Base-by-base conservation (phyloP, 768 basidiomycete species). In the Psilocybe cyanescens region DNA sequence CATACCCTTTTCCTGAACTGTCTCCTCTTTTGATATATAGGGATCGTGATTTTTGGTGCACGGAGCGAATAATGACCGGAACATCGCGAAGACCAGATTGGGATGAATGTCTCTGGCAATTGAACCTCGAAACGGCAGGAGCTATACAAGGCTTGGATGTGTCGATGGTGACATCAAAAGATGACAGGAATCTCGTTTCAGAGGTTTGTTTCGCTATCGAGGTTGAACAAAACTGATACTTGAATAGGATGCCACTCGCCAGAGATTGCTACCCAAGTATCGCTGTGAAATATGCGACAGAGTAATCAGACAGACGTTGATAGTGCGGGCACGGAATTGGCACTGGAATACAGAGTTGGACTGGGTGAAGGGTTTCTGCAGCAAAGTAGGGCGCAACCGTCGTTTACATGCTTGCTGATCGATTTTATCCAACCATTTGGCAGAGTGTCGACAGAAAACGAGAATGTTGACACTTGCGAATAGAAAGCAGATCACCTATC, bases 81-180 rank as follows among this genome's bases (percentile, higher is more conserved):
- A 70, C 73, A 35, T 79, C 81, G 24, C 84, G 86, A 19, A 61
- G 65, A 1, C 71, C 77, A 3, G 86, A 88, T 60, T 90, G 88
- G 88, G 76, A 80, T 35, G 85, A 87, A 60, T 90, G 88, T 68
- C 71, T 89, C 12, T 90, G 88, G 87, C 84, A 86, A 65, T 60
- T 88, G 59, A 83, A 83, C 76, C 76, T 89, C 29, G 82, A 86
- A 58, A 80, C 76, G 57, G 80, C 78, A 37, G 87, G 86, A 8
- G 70, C 70, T 19, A 70, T 66, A 8, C 52, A 58, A 12, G 24
- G 55, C n/a, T 14, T 65, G 7, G 54, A 62, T 14, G 11, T 45
- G 47, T 30, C 60, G n/a, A 19, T 29, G 8, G 16, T 19, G 51
- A 52, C 59, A 3, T 29, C 35, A 48, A 24, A 24, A 28, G 58